Base-by-base conservation (phyloP, 2,329 filamentous ascomycete genomes). In the Fusarium sp. region DNA sequence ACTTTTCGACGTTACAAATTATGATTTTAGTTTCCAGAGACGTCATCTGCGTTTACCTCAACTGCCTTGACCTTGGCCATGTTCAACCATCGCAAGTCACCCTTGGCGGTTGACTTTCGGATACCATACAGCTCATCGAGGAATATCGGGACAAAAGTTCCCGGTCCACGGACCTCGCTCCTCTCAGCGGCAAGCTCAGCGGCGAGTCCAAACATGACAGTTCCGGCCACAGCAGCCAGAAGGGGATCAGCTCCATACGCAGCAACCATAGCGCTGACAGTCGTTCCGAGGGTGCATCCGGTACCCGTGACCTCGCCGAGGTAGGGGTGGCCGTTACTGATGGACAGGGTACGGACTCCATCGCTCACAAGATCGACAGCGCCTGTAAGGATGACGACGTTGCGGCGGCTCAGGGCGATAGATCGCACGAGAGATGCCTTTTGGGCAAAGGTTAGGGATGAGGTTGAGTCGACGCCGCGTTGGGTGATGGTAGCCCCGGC, bases 341-440 rank as follows among this genome's bases (percentile, higher is more conserved):
- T 83, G 7, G 88, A 84, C 66, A 91, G 84, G 0, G 91, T 92
- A 10, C 87, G 84, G 7, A 77, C 75, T 2, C 94, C 94, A 72
- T 97, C 93, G 62, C 91, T 92, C 39, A 97, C 78, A 55, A 93
- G 87, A 79, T 98, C 95, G 2, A 86, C 88, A 13, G 84, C 83
- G 21, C 95, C 95, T 1, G 95, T 98, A 85, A 97, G 89, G 52
- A 98, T 85, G 14, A 97, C 87, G 44, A 97, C 82, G 51, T 95
- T 81, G 74, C 88, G 89, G 57, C 89, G 84, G 9, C 34, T 31
- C 8, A 79, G 79, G 1, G 95, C 94, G 9, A 97, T 83, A 7
- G 84, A 82, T 47, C 84, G 82, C 15, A 93, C 92, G 17, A 97
- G 80, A 3, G 76, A 75, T 4, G 88, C 89, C 67, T 92, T 89